phyloP scores from a whole-genome alignment of 1,284 basidiomycete species.

The Boletus nobilissimus region DNA sequence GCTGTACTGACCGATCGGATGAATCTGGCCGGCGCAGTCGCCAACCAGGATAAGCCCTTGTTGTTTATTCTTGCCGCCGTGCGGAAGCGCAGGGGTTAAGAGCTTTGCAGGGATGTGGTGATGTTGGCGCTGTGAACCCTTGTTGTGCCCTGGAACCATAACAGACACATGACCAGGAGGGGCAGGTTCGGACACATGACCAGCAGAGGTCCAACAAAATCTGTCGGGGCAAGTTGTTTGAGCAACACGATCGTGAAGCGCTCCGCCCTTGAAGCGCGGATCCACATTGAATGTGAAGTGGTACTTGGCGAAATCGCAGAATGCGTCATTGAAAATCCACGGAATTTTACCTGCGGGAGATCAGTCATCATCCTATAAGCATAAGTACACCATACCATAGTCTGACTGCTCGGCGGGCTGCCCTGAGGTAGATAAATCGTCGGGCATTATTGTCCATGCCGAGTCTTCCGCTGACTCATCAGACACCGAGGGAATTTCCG shows the following conservation, averaged over 20 bases:
- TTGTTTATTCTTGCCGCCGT: not conserved
- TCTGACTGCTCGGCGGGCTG: not conserved
- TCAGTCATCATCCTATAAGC: not conserved
- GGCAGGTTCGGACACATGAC: not conserved
- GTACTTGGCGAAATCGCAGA: slow-evolving; percentile 2
- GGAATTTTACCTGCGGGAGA: not conserved
- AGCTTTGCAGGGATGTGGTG: not conserved
- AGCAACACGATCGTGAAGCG: not conserved
- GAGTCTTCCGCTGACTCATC: not conserved
- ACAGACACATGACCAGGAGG: not conserved
- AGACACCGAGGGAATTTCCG: not conserved
- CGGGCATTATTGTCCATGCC: not conserved
- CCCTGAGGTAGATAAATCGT: not conserved
- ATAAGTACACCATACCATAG: not conserved
- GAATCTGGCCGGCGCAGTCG: not conserved
- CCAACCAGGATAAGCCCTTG: not conserved
- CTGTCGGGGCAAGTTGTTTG: slow-evolving; percentile 1
- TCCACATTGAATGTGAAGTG: slow-evolving; percentile 13
- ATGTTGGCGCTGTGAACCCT: not conserved
- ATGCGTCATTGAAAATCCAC: slow-evolving; percentile 2
- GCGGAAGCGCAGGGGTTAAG: not conserved
- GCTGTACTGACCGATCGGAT: not conserved
- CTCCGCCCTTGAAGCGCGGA: not conserved
- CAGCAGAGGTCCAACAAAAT: slow-evolving; percentile 1
- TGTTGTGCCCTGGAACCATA: not conserved